A percentile compares a stretch with the other conserved stretches of the same genome.
Conservation (phyloP, 768 basidiomycete species). For the Zangia roseola region DNA sequence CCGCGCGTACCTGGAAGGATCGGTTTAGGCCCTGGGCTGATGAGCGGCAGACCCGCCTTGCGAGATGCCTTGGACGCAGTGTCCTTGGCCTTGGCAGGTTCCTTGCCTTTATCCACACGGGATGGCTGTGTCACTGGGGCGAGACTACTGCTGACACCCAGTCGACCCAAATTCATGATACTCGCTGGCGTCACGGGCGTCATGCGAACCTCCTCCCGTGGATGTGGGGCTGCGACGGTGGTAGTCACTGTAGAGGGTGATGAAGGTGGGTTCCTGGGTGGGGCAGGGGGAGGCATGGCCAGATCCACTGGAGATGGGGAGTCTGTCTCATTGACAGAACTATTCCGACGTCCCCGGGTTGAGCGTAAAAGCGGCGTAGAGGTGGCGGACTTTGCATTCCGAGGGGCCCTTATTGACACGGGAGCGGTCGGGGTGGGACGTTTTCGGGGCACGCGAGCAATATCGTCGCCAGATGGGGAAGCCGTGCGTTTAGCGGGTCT, state of each 20-base stretch:
- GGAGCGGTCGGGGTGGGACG: constrained; percentile 44
- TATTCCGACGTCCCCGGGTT: constrained; percentile 42
- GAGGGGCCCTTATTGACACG: constrained; percentile 22
- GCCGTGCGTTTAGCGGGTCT: constrained; percentile 49
- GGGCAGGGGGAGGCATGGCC: constrained; percentile 84
- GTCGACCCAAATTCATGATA: constrained; percentile 83
- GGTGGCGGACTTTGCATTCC: constrained; percentile 47
- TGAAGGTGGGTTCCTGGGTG: constrained; percentile 33
- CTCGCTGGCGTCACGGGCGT: constrained; percentile 88
- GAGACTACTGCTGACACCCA: constrained; percentile 51
- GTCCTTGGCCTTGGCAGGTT: constrained; percentile 30
- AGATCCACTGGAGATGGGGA: constrained; percentile 88
- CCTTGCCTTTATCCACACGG: constrained; percentile 27
- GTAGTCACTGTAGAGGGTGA: constrained; percentile 10
- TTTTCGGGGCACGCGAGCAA: constrained; percentile 46
- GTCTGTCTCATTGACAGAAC: constrained; percentile 46
- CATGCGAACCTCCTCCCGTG: constrained; percentile 35
- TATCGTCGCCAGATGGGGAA: constrained; percentile 58
- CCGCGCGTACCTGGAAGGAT: constrained; percentile 64
- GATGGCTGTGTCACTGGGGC: constrained; percentile 29
- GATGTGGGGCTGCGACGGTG: constrained; percentile 2
- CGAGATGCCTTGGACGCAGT: constrained; percentile 22
- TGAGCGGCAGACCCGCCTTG: constrained; percentile 32
- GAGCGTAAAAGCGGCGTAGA: constrained; percentile 59
- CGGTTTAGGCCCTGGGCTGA: constrained; percentile 63